Conservation (phyloP, 176 grass and related monocot species). For the Carex cristatella region DNA sequence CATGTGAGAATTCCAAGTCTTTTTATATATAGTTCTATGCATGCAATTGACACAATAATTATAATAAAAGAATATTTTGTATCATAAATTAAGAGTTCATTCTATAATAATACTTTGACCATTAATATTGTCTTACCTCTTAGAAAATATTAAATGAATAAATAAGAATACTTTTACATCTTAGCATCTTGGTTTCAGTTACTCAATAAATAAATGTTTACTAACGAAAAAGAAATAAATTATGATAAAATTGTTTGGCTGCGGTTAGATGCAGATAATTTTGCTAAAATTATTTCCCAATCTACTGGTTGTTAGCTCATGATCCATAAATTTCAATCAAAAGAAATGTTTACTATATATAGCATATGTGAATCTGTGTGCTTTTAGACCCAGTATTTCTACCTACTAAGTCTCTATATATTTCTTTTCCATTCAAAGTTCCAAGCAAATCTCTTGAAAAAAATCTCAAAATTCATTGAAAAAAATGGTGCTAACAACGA, state of each 20-base stretch:
- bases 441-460: background rate
- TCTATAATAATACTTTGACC: too few relatives aligned
- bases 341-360: background rate
- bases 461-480: background rate
- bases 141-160: background rate
- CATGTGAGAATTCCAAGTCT: too few relatives aligned
- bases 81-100: too few relatives aligned
- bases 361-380: slow-evolving; percentile 2
- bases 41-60: too few relatives aligned
- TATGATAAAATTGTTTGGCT: background rate
- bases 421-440: background rate
- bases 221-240: background rate
- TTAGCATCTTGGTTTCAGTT: background rate
- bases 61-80: too few relatives aligned
- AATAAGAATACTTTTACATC: background rate
- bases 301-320: background rate
- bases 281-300: slow-evolving; percentile 5
- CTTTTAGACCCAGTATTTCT: background rate
- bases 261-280: background rate
- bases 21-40: too few relatives aligned
- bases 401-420: background rate
- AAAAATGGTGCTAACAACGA: slow-evolving; percentile 47
- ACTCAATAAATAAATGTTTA: background rate
- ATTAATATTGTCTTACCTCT: too few relatives aligned
- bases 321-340: background rate